Evolutionary conservation across 129 eudicot species (phyloP).

Genomic region (Escallonia rubra): DNA sequence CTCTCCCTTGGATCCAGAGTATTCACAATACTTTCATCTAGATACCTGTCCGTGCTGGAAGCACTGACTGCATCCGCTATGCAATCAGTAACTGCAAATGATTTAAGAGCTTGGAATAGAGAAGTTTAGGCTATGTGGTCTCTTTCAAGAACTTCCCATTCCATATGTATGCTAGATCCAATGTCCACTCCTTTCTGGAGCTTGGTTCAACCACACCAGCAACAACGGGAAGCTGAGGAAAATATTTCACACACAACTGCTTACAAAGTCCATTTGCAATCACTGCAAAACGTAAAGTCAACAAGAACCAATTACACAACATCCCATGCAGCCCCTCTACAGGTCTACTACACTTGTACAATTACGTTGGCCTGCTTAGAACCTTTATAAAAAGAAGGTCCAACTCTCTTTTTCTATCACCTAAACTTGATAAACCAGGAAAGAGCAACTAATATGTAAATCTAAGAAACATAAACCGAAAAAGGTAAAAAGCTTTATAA

Average conservation of each 20-base stretch:
- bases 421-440: too few species aligned
- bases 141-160: conserved; percentile 23
- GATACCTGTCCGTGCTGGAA: conserved; percentile 80
- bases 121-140: conserved; percentile 57
- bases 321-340: too few species aligned
- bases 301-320: too few species aligned
- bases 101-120: conserved; percentile 48
- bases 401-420: too few species aligned
- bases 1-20: conserved; percentile 62
- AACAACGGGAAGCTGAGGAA: conserved; percentile 53
- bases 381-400: too few species aligned
- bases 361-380: too few species aligned
- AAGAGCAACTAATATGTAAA: too few species aligned
- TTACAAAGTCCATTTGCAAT: conserved; percentile 58
- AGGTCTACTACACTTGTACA: too few species aligned
- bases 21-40: conserved; percentile 57
- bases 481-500: too few species aligned
- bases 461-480: too few species aligned
- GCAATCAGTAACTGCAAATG: conserved; percentile 39
- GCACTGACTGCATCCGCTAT: conserved; percentile 65
- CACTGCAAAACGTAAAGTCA: conserved; percentile 35
- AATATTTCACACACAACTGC: conserved; percentile 48
- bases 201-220: conserved; percentile 20
- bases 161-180: conserved; percentile 24
- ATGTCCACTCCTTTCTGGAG: conserved; percentile 6